phyloP scores from a whole-genome alignment of 2,329 filamentous ascomycete species.

The Dothidotthia symphoricarpi region DNA sequence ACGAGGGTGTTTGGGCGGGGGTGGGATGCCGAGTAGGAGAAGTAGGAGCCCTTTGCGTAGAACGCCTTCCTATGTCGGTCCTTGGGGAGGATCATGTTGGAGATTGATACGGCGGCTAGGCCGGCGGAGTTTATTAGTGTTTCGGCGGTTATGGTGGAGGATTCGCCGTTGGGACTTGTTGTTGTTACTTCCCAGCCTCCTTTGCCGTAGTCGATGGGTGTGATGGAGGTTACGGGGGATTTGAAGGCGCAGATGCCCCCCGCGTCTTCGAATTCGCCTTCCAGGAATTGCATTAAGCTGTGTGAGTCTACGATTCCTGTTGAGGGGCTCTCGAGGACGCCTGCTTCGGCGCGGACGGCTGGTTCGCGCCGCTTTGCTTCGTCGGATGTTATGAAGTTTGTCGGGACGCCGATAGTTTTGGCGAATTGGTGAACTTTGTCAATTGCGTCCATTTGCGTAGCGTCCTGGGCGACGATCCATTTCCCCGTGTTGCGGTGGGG shows the following conservation, averaged over 20 bases:
- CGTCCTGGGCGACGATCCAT: conserved; percentile 90
- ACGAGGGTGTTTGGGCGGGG: conserved; percentile 72
- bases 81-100: conserved; percentile 73
- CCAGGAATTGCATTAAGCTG: conserved; percentile 75
- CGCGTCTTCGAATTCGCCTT: conserved; percentile 71
- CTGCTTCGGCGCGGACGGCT: conserved; percentile 67
- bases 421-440: conserved; percentile 57
- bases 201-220: conserved; percentile 53
- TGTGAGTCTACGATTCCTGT: conserved; percentile 94
- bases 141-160: conserved; percentile 65
- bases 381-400: conserved; percentile 62
- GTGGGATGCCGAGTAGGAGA: conserved; percentile 68
- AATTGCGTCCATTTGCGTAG: conserved; percentile 64
- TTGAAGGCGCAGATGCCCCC: conserved; percentile 73
- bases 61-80: conserved; percentile 60
- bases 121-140: conserved; percentile 85
- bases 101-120: conserved; percentile 69
- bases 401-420: conserved; percentile 62
- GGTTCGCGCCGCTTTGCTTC: conserved; percentile 70
- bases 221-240: conserved; percentile 63
- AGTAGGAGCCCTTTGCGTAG: conserved; percentile 96
- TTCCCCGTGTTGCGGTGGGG: conserved; percentile 76
- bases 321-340: conserved; percentile 76
- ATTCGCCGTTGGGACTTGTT: conserved; percentile 40
- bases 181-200: conserved; percentile 69